A percentile compares a stretch with the other conserved stretches of the same genome.
Evolutionary conservation across 169 alveolate genomes (phyloP).

Genomic region (Plasmodium berghei): DNA sequence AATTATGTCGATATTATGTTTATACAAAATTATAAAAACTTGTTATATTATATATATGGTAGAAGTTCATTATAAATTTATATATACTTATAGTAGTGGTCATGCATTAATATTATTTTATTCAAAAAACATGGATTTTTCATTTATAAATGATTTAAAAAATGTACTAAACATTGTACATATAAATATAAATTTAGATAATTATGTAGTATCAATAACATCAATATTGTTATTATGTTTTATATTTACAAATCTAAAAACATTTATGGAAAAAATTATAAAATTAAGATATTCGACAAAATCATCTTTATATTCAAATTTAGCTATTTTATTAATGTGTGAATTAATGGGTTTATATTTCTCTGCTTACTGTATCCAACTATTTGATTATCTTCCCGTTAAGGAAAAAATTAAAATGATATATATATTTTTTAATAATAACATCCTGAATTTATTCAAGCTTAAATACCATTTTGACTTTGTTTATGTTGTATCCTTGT

Average conservation of each 20-base stretch:
- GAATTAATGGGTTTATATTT: slow-evolving; percentile 64
- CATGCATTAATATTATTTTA: slow-evolving; percentile 62
- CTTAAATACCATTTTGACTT: slow-evolving; percentile 63
- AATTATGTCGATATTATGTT: slow-evolving; percentile 50
- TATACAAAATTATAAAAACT: slow-evolving; percentile 51
- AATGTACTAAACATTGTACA: slow-evolving; percentile 53
- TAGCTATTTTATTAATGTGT: slow-evolving; percentile 58
- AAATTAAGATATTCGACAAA: slow-evolving; percentile 47
- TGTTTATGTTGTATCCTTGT: slow-evolving; percentile 45
- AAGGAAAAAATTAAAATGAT: slow-evolving; percentile 53
- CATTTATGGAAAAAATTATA: slow-evolving; percentile 69
- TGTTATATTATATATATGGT: slow-evolving; percentile 67
- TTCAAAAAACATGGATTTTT: slow-evolving; percentile 49
- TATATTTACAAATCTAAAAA: slow-evolving; percentile 56
- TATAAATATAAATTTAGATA: slow-evolving; percentile 49
- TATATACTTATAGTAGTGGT: slow-evolving; percentile 50
- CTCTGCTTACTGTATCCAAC: slow-evolving; percentile 66
- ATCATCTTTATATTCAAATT: slow-evolving; percentile 50
- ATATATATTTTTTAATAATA: slow-evolving; percentile 50
- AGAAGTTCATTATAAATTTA: slow-evolving; percentile 43
- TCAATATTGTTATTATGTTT: slow-evolving; percentile 49
- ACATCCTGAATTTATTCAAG: slow-evolving; percentile 23
- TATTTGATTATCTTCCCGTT: slow-evolving; percentile 60
- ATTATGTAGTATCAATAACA: slow-evolving; percentile 53
- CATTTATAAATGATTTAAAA: slow-evolving; percentile 44